Percentiles rank a stretch among this genome's conserved stretches.
Conservation (phyloP, 495 filamentous ascomycete genomes). For the Penicillium mononematosum region DNA sequence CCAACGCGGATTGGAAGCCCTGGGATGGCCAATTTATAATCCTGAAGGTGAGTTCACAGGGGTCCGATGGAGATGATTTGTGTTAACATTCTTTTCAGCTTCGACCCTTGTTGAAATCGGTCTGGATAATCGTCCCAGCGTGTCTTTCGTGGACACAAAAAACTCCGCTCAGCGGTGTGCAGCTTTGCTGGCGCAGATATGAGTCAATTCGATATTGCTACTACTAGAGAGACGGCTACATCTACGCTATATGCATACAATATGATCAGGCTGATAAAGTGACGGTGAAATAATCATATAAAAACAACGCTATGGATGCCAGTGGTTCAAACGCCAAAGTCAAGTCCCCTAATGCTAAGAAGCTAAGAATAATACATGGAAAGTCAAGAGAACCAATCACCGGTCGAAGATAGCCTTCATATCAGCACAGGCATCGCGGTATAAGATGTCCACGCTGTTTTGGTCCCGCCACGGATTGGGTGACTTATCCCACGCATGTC, state of each 20-base stretch:
- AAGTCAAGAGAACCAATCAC: constrained; percentile 11
- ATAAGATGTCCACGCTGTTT: constrained; percentile 38
- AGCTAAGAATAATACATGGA: neutral
- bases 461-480: constrained; percentile 71
- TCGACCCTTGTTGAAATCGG: neutral
- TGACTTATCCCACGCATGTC: constrained; percentile 86
- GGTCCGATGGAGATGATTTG: neutral
- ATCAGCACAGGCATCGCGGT: constrained; percentile 45
- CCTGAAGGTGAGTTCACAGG: constrained; percentile 17
- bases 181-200: constrained; percentile 2
- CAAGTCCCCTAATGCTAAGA: neutral
- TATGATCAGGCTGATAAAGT: neutral
- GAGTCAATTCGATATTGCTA: neutral
- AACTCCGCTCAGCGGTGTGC: neutral
- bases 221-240: neutral
- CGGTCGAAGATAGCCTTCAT: constrained; percentile 46
- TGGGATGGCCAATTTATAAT: constrained; percentile 44
- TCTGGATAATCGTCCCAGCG: neutral
- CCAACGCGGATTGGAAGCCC: constrained; percentile 34
- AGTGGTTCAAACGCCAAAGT: neutral
- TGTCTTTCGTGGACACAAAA: neutral
- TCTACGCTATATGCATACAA: neutral
- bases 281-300: neutral
- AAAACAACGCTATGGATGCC: constrained; percentile 13
- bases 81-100: neutral